Evolutionary conservation across 2,329 filamentous ascomycete genomes (phyloP).

Genomic region (Cladosporium velox): DNA sequence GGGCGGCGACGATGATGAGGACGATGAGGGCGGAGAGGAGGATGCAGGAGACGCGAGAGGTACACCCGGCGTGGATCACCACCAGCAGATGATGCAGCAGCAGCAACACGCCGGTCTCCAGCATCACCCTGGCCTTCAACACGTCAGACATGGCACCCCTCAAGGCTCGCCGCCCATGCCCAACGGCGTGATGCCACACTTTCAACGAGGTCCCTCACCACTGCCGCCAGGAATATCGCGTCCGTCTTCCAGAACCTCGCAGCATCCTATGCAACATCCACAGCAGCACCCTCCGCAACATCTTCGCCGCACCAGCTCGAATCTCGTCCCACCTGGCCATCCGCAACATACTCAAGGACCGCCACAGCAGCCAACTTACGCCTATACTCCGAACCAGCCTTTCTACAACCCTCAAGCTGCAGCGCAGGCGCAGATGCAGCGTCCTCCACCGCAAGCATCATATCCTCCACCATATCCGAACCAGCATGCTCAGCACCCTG

Average conservation of each 20-base stretch:
- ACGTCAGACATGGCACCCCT: constrained; percentile 78
- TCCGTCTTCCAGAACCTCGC: constrained; percentile 76
- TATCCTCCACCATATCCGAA: constrained; percentile 36
- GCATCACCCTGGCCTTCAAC: constrained; percentile 67
- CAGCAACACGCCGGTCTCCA: constrained; percentile 38
- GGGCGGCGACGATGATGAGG: constrained; percentile 71
- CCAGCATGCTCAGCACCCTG: constrained; percentile 38
- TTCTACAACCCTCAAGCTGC: constrained; percentile 72
- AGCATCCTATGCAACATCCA: constrained; percentile 57
- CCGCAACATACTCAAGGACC: constrained; percentile 62
- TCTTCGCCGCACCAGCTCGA: constrained; percentile 72
- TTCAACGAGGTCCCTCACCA: constrained; percentile 75
- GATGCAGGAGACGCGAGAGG: constrained; percentile 58
- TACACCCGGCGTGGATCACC: constrained; percentile 61
- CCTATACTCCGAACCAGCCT: constrained; percentile 81
- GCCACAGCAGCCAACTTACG: constrained; percentile 62
- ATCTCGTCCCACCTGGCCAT: constrained; percentile 64
- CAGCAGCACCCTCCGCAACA: constrained; percentile 46
- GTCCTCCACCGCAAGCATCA: constrained; percentile 32
- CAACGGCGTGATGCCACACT: constrained; percentile 68
- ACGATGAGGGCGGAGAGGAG: constrained; percentile 70
- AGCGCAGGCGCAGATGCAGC: constrained; percentile 51
- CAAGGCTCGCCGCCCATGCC: constrained; percentile 86
- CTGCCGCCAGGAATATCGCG: constrained; percentile 75
- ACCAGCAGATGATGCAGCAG: constrained; percentile 49